Percentiles rank a stretch among this genome's conserved stretches.
phyloP scores from a whole-genome alignment of 495 filamentous ascomycete species.

The Annulohypoxylon maeteangense region DNA sequence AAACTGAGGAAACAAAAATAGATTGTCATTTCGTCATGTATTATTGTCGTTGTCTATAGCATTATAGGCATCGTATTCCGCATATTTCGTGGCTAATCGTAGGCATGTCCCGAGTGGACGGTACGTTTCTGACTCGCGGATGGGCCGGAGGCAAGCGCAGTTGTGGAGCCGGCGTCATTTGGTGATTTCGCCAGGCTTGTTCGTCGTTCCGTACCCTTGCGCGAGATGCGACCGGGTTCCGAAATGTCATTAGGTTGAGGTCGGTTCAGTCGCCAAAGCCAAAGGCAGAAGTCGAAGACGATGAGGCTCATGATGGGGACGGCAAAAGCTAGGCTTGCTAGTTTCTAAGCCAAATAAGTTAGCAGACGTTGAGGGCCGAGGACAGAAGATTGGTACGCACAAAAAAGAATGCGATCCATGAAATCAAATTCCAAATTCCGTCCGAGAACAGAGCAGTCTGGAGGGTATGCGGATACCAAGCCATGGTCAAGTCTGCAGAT shows the following conservation, averaged over 20 bases:
- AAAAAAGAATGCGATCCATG: conserved; percentile 48
- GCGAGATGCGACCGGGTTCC: conserved; percentile 28
- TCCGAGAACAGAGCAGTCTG: conserved; percentile 25
- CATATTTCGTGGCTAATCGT: conserved; percentile 7
- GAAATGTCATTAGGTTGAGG: conserved; percentile 29
- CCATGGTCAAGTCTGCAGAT: conserved; percentile 29
- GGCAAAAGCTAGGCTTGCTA: conserved; percentile 44
- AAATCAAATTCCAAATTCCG: conserved; percentile 40
- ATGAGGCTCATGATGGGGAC: conserved; percentile 46
- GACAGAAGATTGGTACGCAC: conserved; percentile 19
- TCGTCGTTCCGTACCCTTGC: conserved; percentile 3
- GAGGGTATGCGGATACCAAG: conserved; percentile 35
- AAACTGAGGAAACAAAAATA: conserved; percentile 28
- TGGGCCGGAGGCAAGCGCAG: conserved; percentile 17
- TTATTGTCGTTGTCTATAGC: conserved; percentile 19
- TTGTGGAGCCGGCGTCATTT: conserved; percentile 27
- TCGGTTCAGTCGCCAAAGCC: conserved; percentile 53
- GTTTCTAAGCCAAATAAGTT: conserved; percentile 34
- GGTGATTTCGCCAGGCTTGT: background rate
- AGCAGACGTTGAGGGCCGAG: background rate
- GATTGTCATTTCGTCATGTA: conserved; percentile 21
- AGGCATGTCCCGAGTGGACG: conserved; percentile 23
- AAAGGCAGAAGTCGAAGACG: conserved; percentile 58
- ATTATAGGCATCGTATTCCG: background rate
- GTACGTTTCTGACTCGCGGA: conserved; percentile 28